A percentile compares a stretch with the other conserved stretches of the same genome.
These are phyloP conservation scores for Phytophthora citricola DNA, from an alignment of 352 stramenopile species.

Conservation along the genomic window DNA sequence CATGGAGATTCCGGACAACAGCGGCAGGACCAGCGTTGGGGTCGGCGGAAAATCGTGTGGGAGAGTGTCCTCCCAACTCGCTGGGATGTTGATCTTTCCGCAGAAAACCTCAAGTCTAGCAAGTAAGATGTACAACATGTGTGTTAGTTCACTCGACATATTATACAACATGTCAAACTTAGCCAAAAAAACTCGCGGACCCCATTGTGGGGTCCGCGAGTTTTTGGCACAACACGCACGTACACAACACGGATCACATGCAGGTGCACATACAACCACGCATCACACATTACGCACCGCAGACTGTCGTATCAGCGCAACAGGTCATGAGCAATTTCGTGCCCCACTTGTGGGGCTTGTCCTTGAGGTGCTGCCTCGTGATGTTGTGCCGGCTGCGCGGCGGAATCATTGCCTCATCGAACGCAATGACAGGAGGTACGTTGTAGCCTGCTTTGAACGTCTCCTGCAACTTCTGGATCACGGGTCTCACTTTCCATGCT, in stretches of 20 bases:
- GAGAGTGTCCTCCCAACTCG: background rate
- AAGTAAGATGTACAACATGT: slow-evolving; percentile 10
- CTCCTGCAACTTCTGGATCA: slow-evolving; percentile 5
- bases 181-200: slow-evolving; percentile 12
- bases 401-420: slow-evolving; percentile 20
- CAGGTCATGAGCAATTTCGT: slow-evolving; percentile 29
- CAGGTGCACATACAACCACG: too few species aligned
- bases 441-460: slow-evolving; percentile 6
- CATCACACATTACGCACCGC: background rate
- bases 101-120: slow-evolving; percentile 19
- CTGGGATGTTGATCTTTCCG: slow-evolving; percentile 8
- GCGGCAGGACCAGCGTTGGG: slow-evolving; percentile 17
- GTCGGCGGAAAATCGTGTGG: background rate
- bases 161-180: slow-evolving; percentile 25
- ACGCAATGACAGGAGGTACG: slow-evolving; percentile 10
- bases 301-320: slow-evolving; percentile 16
- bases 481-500: slow-evolving; percentile 17
- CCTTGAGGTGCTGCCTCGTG: background rate
- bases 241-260: too few species aligned
- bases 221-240: too few species aligned
- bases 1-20: slow-evolving; percentile 12
- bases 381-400: slow-evolving; percentile 18
- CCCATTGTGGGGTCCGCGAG: background rate
- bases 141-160: background rate
- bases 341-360: background rate